Conservation (phyloP, 2,329 filamentous ascomycete genomes). For the Microdochium bolleyi region DNA sequence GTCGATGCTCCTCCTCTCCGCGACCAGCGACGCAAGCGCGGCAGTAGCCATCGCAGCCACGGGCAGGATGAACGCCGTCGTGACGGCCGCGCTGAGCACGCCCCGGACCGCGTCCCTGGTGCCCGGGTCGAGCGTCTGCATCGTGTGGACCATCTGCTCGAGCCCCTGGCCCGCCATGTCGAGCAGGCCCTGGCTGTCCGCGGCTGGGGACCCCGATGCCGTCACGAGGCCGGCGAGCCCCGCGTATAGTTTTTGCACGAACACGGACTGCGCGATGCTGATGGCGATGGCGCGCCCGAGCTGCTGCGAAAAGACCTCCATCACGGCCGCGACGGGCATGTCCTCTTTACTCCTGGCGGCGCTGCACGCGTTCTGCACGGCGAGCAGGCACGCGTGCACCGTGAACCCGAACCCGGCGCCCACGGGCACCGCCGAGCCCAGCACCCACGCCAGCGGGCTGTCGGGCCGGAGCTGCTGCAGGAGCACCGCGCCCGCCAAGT, state of each 20-base stretch:
- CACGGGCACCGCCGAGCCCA: neutral
- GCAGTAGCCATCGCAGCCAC: neutral
- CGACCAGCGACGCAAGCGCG: neutral
- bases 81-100: neutral
- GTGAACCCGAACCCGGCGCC: neutral
- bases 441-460: neutral
- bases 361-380: neutral
- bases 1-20: neutral
- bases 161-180: neutral
- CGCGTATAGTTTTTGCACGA: neutral
- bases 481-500: neutral
- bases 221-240: neutral
- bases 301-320: neutral
- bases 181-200: neutral
- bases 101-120: neutral
- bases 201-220: neutral
- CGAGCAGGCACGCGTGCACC: neutral
- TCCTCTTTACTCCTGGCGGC: too few relatives aligned
- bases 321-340: neutral
- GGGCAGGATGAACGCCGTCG: neutral
- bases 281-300: neutral
- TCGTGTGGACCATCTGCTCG: neutral
- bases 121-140: neutral
- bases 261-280: neutral
- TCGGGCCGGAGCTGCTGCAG: neutral